Evolutionary conservation across 148 eudicot genomes (phyloP), one percentile per base, ranked within the genome.

Genomic region (Silene conica): DNA sequence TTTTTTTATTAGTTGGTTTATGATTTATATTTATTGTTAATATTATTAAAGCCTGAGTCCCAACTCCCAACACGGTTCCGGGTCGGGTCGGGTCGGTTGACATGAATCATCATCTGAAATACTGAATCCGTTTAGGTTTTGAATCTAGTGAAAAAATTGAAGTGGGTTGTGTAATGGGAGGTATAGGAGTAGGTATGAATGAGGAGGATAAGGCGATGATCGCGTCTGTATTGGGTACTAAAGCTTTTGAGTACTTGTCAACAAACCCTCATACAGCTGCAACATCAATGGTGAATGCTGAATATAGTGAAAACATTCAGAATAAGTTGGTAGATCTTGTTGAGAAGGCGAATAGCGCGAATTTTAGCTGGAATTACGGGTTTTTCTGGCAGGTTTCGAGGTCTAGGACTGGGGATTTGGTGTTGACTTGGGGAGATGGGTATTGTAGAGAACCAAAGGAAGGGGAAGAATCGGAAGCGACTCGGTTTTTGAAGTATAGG

Each of bases 341-440:
- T 11, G 98, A 94, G 46, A 70, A 60, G 56, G 86, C 90, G 0
- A 84, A 85, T 58, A 64, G 82, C 1, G 76, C 73, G 21, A 85
- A 83, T 76, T 94, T 94, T 50, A 85, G 92, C 67, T 94, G 98
- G 98, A 94, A 91, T 80, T 94, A 94, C 50, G 98, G 97, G 1
- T 89, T 94, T 52, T 94, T 89, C 78, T 94, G 98, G 98, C 97
- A 91, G 64, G 77, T 86, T 68, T 88, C 92, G 68, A 71, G 85
- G 81, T 86, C 98, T 3, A 87, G 73, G 69, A 34, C 83, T 0
- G 96, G 98, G 1, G 93, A 90, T 61, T 71, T 88, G 79, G 94
- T 91, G 20, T 67, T 94, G 48, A 91, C 89, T 16, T 94, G 98
- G 98, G 98, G 98, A 23, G 98, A 94, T 77, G 98, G 98, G 34